Percentiles rank a stretch among this genome's conserved stretches.
Evolutionary conservation across 805 yeast genomes (phyloP).

Genomic region (Candida endomychidarum): DNA sequence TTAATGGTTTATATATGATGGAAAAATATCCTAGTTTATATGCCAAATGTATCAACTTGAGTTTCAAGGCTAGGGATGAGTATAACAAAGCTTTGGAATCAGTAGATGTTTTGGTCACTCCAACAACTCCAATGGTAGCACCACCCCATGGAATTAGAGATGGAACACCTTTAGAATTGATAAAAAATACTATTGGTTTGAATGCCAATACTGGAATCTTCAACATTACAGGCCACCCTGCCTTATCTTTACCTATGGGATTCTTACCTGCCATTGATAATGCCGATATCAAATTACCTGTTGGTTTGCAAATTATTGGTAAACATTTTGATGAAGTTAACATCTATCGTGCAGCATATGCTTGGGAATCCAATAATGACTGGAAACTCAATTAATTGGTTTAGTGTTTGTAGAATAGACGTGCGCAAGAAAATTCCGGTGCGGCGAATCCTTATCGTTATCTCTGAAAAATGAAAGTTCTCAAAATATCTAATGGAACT

Average conservation of each 20-base stretch:
- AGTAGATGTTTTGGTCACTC: constrained; percentile 16
- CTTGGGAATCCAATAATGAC: constrained; percentile 14
- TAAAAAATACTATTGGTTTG: constrained; percentile 16
- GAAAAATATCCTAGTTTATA: constrained; percentile 16
- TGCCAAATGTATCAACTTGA: constrained; percentile 15
- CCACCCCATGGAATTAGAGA: constrained; percentile 17
- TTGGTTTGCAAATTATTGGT: constrained; percentile 17
- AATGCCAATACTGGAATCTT: constrained; percentile 17
- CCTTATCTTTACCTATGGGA: constrained; percentile 15
- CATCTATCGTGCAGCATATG: constrained; percentile 15
- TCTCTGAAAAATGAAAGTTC: not conserved
- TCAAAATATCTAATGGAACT: constrained; percentile 1
- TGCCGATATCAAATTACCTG: constrained; percentile 13
- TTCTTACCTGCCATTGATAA: constrained; percentile 14
- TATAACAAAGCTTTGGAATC: constrained; percentile 15
- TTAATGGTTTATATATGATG: constrained; percentile 14
- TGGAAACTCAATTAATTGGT: constrained; percentile 10
- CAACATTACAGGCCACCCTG: constrained; percentile 18
- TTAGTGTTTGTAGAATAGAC: not conserved
- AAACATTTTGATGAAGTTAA: constrained; percentile 15
- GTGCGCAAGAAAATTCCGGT: too few relatives aligned
- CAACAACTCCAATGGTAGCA: constrained; percentile 17
- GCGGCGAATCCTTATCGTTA: constrained; percentile 1
- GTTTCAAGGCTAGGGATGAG: constrained; percentile 15
- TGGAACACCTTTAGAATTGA: constrained; percentile 15